Evolutionary conservation across 768 basidiomycete species (phyloP).

Genomic region (Coprinellus aureogranulatus): DNA sequence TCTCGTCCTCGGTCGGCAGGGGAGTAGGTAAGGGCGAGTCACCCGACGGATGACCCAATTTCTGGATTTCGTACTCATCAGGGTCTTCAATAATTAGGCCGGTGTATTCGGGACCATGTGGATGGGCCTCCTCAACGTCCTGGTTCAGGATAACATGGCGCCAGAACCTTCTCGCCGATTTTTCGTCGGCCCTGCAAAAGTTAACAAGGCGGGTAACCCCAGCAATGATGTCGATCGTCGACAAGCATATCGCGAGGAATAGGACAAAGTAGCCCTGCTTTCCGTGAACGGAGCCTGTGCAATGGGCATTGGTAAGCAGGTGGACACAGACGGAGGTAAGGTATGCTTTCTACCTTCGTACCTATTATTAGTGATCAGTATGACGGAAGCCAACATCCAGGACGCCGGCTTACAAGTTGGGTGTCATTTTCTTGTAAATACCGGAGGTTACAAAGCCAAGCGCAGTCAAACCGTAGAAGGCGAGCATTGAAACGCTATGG

Average conservation of each 20-base stretch:
- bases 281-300: slow-evolving; percentile 52
- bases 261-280: slow-evolving; percentile 56
- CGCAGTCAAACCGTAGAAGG: slow-evolving; percentile 59
- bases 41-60: slow-evolving; percentile 28
- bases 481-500: slow-evolving; percentile 54
- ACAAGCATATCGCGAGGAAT: slow-evolving; percentile 35
- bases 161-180: slow-evolving; percentile 54
- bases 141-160: slow-evolving; percentile 52
- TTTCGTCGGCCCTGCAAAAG: slow-evolving; percentile 45
- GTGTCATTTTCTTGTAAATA: slow-evolving; percentile 75
- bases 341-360: slow-evolving; percentile 48
- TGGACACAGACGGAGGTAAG: background rate
- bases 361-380: slow-evolving; percentile 41
- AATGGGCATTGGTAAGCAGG: background rate
- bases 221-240: slow-evolving; percentile 51
- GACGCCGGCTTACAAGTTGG: slow-evolving; percentile 67
- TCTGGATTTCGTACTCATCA: slow-evolving; percentile 54
- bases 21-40: slow-evolving; percentile 26
- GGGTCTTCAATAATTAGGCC: slow-evolving; percentile 54
- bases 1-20: slow-evolving; percentile 36
- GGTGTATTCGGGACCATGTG: slow-evolving; percentile 49
- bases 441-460: slow-evolving; percentile 68
- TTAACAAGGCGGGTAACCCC: slow-evolving; percentile 48
- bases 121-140: slow-evolving; percentile 24
- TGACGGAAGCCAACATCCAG: slow-evolving; percentile 8